These are phyloP conservation scores for Eucalyptus cladocalyx DNA, from an alignment of 345 rosid species.

Conservation along the genomic window DNA sequence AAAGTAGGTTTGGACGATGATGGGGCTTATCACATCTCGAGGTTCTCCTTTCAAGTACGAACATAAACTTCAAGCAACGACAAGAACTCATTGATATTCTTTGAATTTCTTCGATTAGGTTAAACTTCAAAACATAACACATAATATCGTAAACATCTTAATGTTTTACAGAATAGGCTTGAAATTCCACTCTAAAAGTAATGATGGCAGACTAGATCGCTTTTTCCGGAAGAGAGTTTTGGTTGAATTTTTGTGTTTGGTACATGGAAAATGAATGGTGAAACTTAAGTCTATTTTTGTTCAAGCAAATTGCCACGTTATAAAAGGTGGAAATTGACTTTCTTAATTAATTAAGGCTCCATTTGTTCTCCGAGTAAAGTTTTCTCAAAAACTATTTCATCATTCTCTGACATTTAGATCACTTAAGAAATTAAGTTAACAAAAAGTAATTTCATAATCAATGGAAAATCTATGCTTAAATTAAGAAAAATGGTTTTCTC, in stretches of 20 bases:
- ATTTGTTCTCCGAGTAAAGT: neutral
- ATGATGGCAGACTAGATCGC: neutral
- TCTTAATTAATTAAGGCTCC: neutral
- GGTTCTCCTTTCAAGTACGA: neutral
- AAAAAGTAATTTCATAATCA: neutral
- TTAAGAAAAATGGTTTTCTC: neutral
- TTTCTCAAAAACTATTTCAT: neutral
- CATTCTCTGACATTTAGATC: rapidly evolving
- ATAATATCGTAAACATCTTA: neutral
- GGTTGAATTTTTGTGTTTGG: neutral
- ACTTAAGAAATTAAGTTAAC: neutral
- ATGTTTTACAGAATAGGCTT: neutral
- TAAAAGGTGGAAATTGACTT: neutral
- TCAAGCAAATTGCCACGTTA: neutral
- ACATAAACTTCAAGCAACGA: neutral
- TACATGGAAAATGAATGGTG: neutral
- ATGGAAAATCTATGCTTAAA: neutral
- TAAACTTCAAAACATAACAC: neutral
- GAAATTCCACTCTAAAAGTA: neutral
- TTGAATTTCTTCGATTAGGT: neutral
- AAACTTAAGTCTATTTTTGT: neutral
- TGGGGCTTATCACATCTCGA: neutral
- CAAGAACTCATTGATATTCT: neutral
- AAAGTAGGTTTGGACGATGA: neutral
- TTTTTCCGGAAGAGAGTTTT: neutral